A percentile compares a stretch with the other conserved stretches of the same genome.
Evolutionary conservation across 164 flowering plant genomes (phyloP).

Genomic region (Cinnamomum chago): DNA sequence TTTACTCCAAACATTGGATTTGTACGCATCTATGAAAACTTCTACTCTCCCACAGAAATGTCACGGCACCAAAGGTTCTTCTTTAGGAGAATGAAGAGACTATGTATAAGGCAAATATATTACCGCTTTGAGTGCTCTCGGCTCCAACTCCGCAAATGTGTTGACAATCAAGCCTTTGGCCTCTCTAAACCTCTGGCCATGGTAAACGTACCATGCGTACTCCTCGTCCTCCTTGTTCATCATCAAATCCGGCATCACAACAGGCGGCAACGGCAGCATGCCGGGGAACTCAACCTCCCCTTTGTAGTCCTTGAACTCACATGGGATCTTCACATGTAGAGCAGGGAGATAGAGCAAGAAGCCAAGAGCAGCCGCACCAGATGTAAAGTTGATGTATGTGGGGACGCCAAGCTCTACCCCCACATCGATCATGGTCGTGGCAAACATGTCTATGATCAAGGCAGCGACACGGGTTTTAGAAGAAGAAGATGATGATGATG

Average conservation of each 20-base stretch:
- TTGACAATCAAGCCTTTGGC: conserved; percentile 9
- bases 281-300: conserved; percentile 8
- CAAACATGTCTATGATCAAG: conserved; percentile 6
- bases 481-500: background rate
- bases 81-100: no score
- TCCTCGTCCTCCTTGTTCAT: background rate
- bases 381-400: conserved; percentile 7
- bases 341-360: conserved; percentile 15
- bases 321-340: background rate
- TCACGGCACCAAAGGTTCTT: no score
- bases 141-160: conserved; percentile 10
- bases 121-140: background rate
- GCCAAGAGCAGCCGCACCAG: background rate
- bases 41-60: no score
- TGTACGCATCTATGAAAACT: no score
- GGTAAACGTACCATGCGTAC: conserved; percentile 7
- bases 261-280: conserved; percentile 8
- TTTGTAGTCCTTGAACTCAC: background rate
- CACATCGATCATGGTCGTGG: conserved; percentile 5
- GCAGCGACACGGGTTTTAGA: background rate
- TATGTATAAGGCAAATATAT: no score
- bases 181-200: background rate
- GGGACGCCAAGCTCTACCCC: conserved; percentile 9
- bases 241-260: conserved; percentile 3
- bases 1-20: no score